These are phyloP conservation scores for Neofusicoccum sp. DNA, from an alignment of 2,329 filamentous ascomycete genomes.

Conservation along the genomic window DNA sequence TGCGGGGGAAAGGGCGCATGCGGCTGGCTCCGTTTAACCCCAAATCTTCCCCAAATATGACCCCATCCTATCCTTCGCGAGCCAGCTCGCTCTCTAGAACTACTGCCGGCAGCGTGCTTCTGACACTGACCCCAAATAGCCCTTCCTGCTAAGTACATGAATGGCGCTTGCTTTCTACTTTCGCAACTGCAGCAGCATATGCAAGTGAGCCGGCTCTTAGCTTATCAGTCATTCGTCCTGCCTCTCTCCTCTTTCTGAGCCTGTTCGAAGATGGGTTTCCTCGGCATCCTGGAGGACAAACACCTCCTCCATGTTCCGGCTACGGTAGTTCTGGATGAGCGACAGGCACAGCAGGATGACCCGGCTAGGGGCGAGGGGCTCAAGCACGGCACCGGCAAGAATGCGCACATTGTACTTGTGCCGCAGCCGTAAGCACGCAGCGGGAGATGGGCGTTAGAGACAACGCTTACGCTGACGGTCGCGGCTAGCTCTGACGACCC, in stretches of 20 bases:
- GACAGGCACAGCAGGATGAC: conserved; percentile 25
- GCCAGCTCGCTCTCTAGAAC: background rate
- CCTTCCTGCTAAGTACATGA: background rate
- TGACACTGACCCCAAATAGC: background rate
- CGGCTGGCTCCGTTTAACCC: background rate
- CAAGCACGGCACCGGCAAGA: conserved; percentile 37
- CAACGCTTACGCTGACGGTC: background rate
- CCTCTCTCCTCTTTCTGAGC: background rate
- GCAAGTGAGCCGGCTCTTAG: background rate
- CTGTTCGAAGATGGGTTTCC: conserved; percentile 33
- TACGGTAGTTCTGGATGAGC: conserved; percentile 36
- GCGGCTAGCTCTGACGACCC: conserved; percentile 32
- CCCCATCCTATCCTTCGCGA: background rate
- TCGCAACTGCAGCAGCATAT: background rate
- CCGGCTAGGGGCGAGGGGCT: conserved; percentile 26
- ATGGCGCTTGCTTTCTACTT: background rate
- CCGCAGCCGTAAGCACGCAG: conserved; percentile 34
- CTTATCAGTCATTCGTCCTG: background rate
- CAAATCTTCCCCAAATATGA: conserved; percentile 1
- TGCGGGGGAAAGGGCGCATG: background rate
- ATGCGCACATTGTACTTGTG: conserved; percentile 37
- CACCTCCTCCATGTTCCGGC: conserved; percentile 38
- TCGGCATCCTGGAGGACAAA: conserved; percentile 37
- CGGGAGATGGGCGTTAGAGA: background rate
- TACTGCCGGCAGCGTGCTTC: background rate